Percentiles rank a stretch among this genome's conserved stretches.
phyloP scores from a whole-genome alignment of 148 eudicot species.

The Hydrangea macrophylla region DNA sequence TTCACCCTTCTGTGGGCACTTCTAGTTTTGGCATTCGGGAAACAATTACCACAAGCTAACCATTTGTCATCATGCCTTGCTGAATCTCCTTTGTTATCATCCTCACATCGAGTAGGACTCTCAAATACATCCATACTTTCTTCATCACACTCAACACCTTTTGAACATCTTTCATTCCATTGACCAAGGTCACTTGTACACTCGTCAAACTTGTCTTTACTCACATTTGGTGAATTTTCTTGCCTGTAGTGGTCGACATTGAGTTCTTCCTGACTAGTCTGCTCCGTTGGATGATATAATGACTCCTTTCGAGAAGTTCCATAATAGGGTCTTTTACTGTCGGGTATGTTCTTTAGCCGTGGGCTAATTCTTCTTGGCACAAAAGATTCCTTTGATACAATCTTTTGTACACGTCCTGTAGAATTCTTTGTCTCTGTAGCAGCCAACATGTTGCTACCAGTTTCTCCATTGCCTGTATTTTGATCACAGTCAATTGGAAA shows the following conservation, averaged over 20 bases:
- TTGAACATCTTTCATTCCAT: neutral
- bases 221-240: neutral
- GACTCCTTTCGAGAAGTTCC: neutral
- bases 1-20: constrained; percentile 26
- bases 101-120: neutral
- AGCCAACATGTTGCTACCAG: no score
- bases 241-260: neutral
- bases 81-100: constrained; percentile 8
- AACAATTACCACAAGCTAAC: neutral
- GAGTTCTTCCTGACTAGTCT: neutral
- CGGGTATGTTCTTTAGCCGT: constrained; percentile 10
- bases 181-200: constrained; percentile 18
- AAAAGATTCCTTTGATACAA: neutral
- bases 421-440: no score
- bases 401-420: neutral
- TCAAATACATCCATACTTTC: no score
- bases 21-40: constrained; percentile 9
- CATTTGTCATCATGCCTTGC: neutral
- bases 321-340: neutral
- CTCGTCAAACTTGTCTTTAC: neutral
- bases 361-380: constrained; percentile 18
- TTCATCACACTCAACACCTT: no score
- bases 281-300: neutral
- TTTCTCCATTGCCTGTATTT: no score
- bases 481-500: no score